Base-by-base conservation (phyloP, 2,329 filamentous ascomycete genomes). In the Colletotrichum euphorbiae region DNA sequence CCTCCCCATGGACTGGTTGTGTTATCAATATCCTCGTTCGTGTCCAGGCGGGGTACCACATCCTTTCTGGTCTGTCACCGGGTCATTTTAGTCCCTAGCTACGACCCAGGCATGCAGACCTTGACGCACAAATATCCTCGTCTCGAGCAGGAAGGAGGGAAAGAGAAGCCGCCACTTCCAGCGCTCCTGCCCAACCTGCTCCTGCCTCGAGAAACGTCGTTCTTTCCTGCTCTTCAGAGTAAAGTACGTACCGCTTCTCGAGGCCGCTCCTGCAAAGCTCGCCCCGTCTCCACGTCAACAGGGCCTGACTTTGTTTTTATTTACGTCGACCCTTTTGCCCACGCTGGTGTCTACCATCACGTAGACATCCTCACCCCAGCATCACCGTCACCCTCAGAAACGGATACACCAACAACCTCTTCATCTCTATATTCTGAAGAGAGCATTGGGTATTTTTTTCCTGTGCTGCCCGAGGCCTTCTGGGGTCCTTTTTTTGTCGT, bases 351-450 rank as follows among this genome's bases (percentile, higher is more conserved):
- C 28, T 36, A 61, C 3, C 15, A 13, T 13, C 13, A 3, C 31
- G 48, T 36, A 36, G 24, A 31, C 48, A 24, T 33, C 13, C 45
- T n/a, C 36, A 42, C 9, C 17, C 11, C 12, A 40, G 19, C 21
- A 50, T 59, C 33, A 33, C 42, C 61, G 28, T 40, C 33, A 17
- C 42, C 28, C 12, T 59, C 52, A 40, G 17, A n/a, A 13, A n/a
- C 33, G 13, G 24, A 40, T 6, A 21, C n/a, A 28, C 21, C 17
- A 28, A 7, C 28, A 6, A 28, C 48, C 28, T 1, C 48, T 36
- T 52, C 48, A 17, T 52, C 4, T 52, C 48, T 52, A 31, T 28
- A n/a, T 6, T 28, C 28, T 52, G 28, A n/a, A 52, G 9, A 28
- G 28, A 28, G 28, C 2, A 52, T 52, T n/a, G 9, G 28, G 48